These are phyloP conservation scores for Phyllosticta ampelicida DNA, from an alignment of 2,329 filamentous ascomycete species.

Conservation along the genomic window DNA sequence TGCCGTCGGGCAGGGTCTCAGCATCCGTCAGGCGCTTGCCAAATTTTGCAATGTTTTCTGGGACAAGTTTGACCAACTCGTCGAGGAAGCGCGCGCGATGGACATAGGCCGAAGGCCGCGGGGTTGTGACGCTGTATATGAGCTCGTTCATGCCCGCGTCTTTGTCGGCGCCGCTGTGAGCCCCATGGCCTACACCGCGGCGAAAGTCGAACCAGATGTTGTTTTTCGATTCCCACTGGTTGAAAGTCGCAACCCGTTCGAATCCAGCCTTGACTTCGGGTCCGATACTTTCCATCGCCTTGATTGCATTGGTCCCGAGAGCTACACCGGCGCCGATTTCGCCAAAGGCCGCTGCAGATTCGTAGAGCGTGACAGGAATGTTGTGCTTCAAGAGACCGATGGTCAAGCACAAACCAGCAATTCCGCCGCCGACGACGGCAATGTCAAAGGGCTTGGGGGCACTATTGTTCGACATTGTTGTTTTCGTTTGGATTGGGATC, in stretches of 20 bases:
- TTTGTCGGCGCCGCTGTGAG: slow-evolving; percentile 11
- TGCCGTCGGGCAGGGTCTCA: slow-evolving; percentile 17
- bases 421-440: slow-evolving; percentile 50
- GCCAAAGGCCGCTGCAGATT: slow-evolving; percentile 43
- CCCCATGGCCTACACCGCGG: slow-evolving; percentile 20
- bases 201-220: slow-evolving; percentile 34
- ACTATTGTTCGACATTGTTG: slow-evolving; percentile 22
- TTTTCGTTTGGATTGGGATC: background rate
- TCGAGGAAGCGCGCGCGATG: slow-evolving; percentile 42
- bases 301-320: slow-evolving; percentile 45
- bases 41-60: slow-evolving; percentile 30
- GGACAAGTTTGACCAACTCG: slow-evolving; percentile 38
- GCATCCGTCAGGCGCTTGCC: slow-evolving; percentile 27
- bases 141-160: slow-evolving; percentile 16
- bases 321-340: slow-evolving; percentile 50
- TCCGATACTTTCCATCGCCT: slow-evolving; percentile 44
- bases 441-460: slow-evolving; percentile 28
- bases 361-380: slow-evolving; percentile 43
- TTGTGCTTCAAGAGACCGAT: slow-evolving; percentile 40
- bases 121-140: slow-evolving; percentile 16
- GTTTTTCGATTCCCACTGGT: slow-evolving; percentile 25
- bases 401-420: slow-evolving; percentile 45
- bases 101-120: slow-evolving; percentile 21
- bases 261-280: slow-evolving; percentile 36
- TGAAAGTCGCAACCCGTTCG: slow-evolving; percentile 30